Evolutionary conservation across 2,329 filamentous ascomycete species (phyloP), one percentile per base, ranked within the genome.

Genomic region (Neobulgaria alba): DNA sequence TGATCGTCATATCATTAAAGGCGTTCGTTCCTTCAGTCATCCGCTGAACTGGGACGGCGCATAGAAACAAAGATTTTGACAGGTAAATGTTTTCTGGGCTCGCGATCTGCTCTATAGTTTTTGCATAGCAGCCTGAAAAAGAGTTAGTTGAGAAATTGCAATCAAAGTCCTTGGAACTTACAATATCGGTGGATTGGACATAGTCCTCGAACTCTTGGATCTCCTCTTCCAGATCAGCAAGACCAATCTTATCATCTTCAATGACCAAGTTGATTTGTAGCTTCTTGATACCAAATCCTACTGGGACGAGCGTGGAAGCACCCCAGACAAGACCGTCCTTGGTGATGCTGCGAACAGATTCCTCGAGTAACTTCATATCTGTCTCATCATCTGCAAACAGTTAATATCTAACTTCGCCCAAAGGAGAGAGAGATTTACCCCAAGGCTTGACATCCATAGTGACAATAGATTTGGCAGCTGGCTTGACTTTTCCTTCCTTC

Each of bases 251-350:
- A 55, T 96, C 90, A 65, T 98, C 92, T 75, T 96, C 92, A 53
- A 96, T 73, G 58, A 96, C 88, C 57, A 96, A 69, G 82, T 86
- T 96, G 75, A 98, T 94, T 78, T 96, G 90, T 51, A 98, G 81
- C 79, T 96, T 96, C 77, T 85, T 92, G 75, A 98, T 93, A 75
- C 92, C 92, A 76, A 86, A 98, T 61, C 89, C 90, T 59, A 98
- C 82, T 54, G 89, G 67, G 38, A 94, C 82, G 53, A 95, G 73
- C 75, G 92, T 85, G 66, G 85, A 89, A 52, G 74, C 79, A 79
- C 90, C 90, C 92, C 92, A 98, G 51, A 93, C 81, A 49, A 98
- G 85, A 71, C 92, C 92, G 36, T 96, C 90, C 75, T 84, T 79
- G 69, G 90, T 78, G 57, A 96, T 90, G 54, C 71, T 67, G 60